These are phyloP conservation scores for Solanum habrochaites DNA, from an alignment of 257 asterid species.

Conservation along the genomic window DNA sequence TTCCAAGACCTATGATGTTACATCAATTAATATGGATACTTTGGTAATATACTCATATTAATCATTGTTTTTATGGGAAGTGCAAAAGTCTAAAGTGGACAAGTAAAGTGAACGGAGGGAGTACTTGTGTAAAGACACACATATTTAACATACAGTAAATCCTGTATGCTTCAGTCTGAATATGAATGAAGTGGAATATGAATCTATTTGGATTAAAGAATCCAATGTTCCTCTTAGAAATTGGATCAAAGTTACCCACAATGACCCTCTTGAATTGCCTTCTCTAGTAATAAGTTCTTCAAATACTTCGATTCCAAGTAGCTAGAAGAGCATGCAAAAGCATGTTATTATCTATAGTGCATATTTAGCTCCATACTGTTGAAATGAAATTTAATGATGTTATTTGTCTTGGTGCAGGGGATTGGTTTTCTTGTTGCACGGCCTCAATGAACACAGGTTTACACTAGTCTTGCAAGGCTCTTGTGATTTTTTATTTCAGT, in stretches of 20 bases:
- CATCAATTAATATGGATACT: too few species aligned
- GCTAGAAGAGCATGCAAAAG: not conserved
- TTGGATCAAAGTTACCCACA: not conserved
- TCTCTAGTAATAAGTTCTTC: not conserved
- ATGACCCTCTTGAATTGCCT: not conserved
- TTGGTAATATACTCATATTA: not conserved
- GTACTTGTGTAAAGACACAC: not conserved
- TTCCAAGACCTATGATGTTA: not conserved
- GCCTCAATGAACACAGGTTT: slow-evolving; percentile 84
- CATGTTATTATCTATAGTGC: not conserved
- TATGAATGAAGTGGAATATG: not conserved
- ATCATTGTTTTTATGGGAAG: not conserved
- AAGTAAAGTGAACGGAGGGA: not conserved
- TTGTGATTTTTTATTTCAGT: not conserved
- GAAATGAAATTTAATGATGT: not conserved
- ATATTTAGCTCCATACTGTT: not conserved
- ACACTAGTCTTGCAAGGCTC: not conserved
- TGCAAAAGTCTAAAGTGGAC: not conserved
- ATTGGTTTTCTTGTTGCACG: slow-evolving; percentile 66
- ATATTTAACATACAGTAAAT: not conserved
- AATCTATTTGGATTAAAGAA: not conserved
- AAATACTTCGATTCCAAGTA: not conserved
- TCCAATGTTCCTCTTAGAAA: not conserved
- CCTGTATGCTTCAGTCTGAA: not conserved
- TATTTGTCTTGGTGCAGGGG: slow-evolving; percentile 36